Conservation (phyloP, 192 early-diverging fungal species). For the Entomortierella lignicola region DNA sequence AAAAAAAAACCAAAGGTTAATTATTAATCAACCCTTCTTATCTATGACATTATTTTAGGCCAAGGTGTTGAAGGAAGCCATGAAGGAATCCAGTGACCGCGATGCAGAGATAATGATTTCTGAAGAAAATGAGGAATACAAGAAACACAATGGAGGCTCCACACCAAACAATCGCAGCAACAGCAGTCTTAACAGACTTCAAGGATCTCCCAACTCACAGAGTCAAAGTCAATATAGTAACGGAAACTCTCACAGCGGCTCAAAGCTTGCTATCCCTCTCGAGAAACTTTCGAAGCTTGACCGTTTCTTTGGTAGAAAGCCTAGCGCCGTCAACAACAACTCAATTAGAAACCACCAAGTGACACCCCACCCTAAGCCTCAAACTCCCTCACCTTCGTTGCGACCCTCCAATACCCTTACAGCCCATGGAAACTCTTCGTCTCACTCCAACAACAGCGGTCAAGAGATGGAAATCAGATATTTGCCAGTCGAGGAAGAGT, state of each 20-base stretch:
- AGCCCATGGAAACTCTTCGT: background rate
- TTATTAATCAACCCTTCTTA: too few relatives aligned
- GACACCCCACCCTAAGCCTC: constrained; percentile 28
- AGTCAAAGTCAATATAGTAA: background rate
- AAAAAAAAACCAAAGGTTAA: too few relatives aligned
- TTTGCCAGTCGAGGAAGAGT: constrained; percentile 29
- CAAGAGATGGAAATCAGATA: constrained; percentile 32
- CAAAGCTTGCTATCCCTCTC: too few relatives aligned
- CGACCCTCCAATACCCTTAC: constrained; percentile 17
- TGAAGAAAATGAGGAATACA: constrained; percentile 28
- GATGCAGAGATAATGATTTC: constrained; percentile 41
- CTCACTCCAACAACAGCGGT: constrained; percentile 16
- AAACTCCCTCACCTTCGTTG: constrained; percentile 12
- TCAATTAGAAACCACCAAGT: constrained; percentile 24
- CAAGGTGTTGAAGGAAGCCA: constrained; percentile 49
- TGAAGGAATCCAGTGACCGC: constrained; percentile 50
- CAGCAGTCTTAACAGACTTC: constrained; percentile 22
- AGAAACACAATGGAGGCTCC: constrained; percentile 1
- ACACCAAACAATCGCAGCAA: constrained; percentile 30
- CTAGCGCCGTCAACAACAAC: constrained; percentile 19
- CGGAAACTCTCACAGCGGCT: background rate
- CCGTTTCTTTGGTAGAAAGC: constrained; percentile 38
- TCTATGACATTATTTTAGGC: constrained; percentile 18
- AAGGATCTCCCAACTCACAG: too few relatives aligned
- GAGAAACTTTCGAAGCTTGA: constrained; percentile 38